These are phyloP conservation scores for Apostasia ramifera DNA, from an alignment of 106 monocot genomes.

Conservation along the genomic window DNA sequence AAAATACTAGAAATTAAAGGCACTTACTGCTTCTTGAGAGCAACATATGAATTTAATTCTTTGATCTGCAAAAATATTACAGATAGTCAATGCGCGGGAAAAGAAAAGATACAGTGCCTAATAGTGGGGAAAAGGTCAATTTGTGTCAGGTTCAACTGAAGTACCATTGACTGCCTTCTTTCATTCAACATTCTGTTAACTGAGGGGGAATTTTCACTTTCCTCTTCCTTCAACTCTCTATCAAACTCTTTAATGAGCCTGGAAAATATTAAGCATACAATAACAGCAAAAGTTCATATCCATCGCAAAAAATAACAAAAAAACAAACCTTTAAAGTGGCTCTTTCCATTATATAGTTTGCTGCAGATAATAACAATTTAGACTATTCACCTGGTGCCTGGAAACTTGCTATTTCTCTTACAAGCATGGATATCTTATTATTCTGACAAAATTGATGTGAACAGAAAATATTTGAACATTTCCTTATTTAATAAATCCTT, in stretches of 20 bases:
- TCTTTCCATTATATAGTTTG: too few species aligned
- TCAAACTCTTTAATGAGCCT: slow-evolving; percentile 66
- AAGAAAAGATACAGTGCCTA: neutral
- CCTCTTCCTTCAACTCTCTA: slow-evolving; percentile 36
- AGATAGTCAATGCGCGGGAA: neutral
- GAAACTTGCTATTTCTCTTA: too few species aligned
- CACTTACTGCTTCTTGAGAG: slow-evolving; percentile 81
- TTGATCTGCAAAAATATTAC: slow-evolving; percentile 57
- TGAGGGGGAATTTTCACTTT: slow-evolving; percentile 29
- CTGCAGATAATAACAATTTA: too few species aligned
- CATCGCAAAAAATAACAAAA: too few species aligned
- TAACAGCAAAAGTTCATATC: too few species aligned
- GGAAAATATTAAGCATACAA: neutral
- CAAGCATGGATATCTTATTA: too few species aligned
- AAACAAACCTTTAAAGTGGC: too few species aligned
- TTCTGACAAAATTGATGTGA: too few species aligned
- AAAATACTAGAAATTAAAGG: neutral
- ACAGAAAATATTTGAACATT: too few species aligned
- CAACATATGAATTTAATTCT: slow-evolving; percentile 78
- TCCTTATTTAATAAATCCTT: too few species aligned
- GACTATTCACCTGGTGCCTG: too few species aligned
- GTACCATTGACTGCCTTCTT: slow-evolving; percentile 75
- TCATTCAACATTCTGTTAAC: slow-evolving; percentile 40
- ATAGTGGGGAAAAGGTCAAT: neutral
- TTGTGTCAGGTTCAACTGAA: neutral